These are phyloP conservation scores for Aspergillus saccharolyticus DNA, from an alignment of 495 filamentous ascomycete species.

Conservation along the genomic window DNA sequence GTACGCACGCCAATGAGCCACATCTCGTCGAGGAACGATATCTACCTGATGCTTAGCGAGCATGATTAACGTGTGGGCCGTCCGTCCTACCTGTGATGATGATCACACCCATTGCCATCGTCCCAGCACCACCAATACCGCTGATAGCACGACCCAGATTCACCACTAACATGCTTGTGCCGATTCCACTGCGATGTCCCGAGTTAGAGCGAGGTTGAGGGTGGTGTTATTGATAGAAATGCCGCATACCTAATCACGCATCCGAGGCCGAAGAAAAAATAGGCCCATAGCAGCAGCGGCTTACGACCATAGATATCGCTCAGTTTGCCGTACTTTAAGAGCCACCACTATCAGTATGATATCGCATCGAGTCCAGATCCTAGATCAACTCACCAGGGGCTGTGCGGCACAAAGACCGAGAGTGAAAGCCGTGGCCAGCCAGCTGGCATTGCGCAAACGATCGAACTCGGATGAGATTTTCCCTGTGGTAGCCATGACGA, in stretches of 20 bases:
- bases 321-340: constrained; percentile 39
- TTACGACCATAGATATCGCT: constrained; percentile 47
- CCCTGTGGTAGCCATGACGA: constrained; percentile 59
- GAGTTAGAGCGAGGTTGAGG: constrained; percentile 1
- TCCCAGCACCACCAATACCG: constrained; percentile 55
- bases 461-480: constrained; percentile 64
- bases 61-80: background rate
- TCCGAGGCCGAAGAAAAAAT: constrained; percentile 40
- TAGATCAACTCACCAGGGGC: constrained; percentile 36
- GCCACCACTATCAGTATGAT: background rate
- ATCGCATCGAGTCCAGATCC: background rate
- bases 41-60: constrained; percentile 32
- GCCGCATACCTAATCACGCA: constrained; percentile 41
- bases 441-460: constrained; percentile 52
- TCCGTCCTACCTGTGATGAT: constrained; percentile 52
- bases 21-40: constrained; percentile 60
- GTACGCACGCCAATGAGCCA: constrained; percentile 61
- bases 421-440: constrained; percentile 62
- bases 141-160: constrained; percentile 54
- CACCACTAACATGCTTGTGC: constrained; percentile 46
- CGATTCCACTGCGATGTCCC: constrained; percentile 40
- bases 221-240: background rate
- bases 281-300: constrained; percentile 33
- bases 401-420: constrained; percentile 58
- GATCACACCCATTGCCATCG: constrained; percentile 51